These are phyloP conservation scores for Neltuma alba DNA, from an alignment of 306 rosid genomes.

Conservation along the genomic window DNA sequence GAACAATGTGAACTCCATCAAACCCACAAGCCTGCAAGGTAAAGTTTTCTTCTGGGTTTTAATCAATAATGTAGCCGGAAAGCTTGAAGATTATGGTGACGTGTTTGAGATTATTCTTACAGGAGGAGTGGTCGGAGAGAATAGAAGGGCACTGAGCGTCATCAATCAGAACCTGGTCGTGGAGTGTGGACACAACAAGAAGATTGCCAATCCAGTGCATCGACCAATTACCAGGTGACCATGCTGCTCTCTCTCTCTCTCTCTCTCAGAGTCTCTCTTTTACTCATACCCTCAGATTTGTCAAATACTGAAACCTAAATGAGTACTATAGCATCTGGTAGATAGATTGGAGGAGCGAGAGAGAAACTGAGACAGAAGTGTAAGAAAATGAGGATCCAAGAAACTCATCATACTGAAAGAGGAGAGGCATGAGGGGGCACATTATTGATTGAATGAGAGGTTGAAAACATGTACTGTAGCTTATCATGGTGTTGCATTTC, in stretches of 20 bases:
- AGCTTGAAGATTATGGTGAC: conserved; percentile 10
- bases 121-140: not conserved
- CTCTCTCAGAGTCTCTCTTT: too few species aligned
- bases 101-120: not conserved
- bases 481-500: not conserved
- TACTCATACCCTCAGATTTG: not conserved
- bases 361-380: not conserved
- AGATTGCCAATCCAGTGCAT: conserved; percentile 69
- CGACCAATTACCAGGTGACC: conserved; percentile 73
- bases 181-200: conserved; percentile 57
- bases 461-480: not conserved
- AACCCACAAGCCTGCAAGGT: conserved; percentile 61
- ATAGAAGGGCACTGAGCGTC: conserved; percentile 64
- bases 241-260: not conserved
- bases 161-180: conserved; percentile 55
- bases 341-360: not conserved
- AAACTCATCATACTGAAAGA: too few species aligned
- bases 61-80: not conserved
- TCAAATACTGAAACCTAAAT: not conserved
- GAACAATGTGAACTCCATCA: conserved; percentile 49
- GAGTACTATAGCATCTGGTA: not conserved
- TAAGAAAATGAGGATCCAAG: not conserved
- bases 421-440: not conserved
- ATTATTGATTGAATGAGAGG: not conserved
- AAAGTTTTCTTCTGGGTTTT: not conserved